Evolutionary conservation across 768 basidiomycete species (phyloP).

Genomic region (Lentinula detonsa): DNA sequence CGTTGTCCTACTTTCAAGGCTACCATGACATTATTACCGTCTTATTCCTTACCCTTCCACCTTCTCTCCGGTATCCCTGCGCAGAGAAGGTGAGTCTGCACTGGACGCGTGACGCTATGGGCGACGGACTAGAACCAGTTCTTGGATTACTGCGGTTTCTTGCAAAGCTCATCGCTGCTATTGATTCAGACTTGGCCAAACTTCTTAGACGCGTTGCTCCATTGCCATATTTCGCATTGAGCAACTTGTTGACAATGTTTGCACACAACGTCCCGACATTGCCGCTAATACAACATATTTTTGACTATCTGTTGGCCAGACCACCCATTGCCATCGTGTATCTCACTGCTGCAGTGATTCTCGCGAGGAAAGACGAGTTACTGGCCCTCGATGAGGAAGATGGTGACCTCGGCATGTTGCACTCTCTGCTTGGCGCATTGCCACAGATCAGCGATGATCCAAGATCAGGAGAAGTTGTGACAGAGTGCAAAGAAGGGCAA

Average conservation of each 20-base stretch:
- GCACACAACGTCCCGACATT: conserved; percentile 89
- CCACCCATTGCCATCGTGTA: conserved; percentile 82
- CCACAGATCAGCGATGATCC: conserved; percentile 45
- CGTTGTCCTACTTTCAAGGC: conserved; percentile 84
- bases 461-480: conserved; percentile 15
- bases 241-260: conserved; percentile 87
- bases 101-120: conserved; percentile 85
- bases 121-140: conserved; percentile 74
- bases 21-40: conserved; percentile 93
- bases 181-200: conserved; percentile 64
- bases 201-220: conserved; percentile 69
- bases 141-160: conserved; percentile 59
- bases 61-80: conserved; percentile 47
- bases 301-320: conserved; percentile 81
- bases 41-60: conserved; percentile 67
- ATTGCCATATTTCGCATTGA: conserved; percentile 84
- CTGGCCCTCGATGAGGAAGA: conserved; percentile 56
- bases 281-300: conserved; percentile 85
- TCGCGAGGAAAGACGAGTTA: conserved; percentile 57
- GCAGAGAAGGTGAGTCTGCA: conserved; percentile 74
- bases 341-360: conserved; percentile 72
- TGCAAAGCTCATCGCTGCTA: conserved; percentile 64
- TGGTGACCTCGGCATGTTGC: conserved; percentile 63
- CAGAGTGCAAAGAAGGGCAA: not conserved
- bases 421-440: conserved; percentile 63